These are phyloP conservation scores for Yamadazyma triangularis DNA, from an alignment of 1,139 yeast genomes.

Conservation along the genomic window DNA sequence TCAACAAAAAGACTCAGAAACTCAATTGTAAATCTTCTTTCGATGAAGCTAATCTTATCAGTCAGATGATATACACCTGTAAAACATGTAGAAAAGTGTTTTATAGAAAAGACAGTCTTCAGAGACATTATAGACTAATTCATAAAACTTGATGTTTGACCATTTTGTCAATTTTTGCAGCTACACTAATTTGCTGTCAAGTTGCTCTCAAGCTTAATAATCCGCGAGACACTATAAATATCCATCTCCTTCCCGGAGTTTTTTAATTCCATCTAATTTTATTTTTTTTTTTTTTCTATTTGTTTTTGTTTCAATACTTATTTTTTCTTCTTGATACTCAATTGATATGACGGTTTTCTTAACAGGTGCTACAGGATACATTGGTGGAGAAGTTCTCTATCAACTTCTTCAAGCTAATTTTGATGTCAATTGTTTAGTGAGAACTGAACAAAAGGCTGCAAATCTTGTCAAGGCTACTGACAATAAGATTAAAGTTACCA, in stretches of 20 bases:
- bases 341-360: too few relatives aligned
- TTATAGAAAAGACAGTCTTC: conserved; percentile 51
- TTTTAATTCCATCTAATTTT: too few relatives aligned
- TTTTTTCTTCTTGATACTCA: too few relatives aligned
- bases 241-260: too few relatives aligned
- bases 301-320: too few relatives aligned
- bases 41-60: conserved; percentile 6
- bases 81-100: conserved; percentile 45
- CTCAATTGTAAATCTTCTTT: conserved; percentile 4
- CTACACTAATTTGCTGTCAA: too few relatives aligned
- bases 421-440: conserved; percentile 21
- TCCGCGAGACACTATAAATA: too few relatives aligned
- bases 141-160: conserved; percentile 31
- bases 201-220: too few relatives aligned
- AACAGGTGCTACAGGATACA: conserved; percentile 38
- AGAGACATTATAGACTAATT: conserved; percentile 48
- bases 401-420: conserved; percentile 17
- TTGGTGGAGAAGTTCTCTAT: conserved; percentile 31
- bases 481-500: conserved; percentile 12
- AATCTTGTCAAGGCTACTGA: conserved; percentile 14
- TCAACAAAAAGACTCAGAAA: conserved; percentile 2
- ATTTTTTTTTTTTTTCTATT: too few relatives aligned
- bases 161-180: not conserved
- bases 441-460: conserved; percentile 21
- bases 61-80: conserved; percentile 9